Evolutionary conservation across 768 basidiomycete genomes (phyloP).

Genomic region (Mrakia blollopis): DNA sequence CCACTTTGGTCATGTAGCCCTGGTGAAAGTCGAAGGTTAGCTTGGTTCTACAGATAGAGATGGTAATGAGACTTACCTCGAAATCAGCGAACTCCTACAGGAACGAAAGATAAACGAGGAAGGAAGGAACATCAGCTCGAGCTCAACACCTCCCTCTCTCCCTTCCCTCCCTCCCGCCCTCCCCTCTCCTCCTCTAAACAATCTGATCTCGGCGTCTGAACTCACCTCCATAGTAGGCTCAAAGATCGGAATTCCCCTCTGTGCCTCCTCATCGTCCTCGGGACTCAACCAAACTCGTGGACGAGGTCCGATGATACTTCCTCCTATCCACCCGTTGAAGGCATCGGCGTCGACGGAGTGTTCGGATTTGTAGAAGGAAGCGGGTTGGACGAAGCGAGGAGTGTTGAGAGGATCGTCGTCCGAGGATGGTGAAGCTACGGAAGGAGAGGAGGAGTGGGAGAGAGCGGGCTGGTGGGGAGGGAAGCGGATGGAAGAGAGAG

Average conservation of each 20-base stretch:
- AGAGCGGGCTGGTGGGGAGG: background rate
- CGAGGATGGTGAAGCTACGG: background rate
- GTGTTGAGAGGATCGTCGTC: conserved; percentile 6
- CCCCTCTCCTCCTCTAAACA: conserved; percentile 40
- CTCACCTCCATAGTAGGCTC: conserved; percentile 82
- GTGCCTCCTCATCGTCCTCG: conserved; percentile 43
- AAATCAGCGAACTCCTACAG: conserved; percentile 30
- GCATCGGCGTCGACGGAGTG: conserved; percentile 19
- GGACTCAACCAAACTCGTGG: conserved; percentile 40
- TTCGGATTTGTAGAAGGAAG: conserved; percentile 29
- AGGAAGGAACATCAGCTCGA: background rate
- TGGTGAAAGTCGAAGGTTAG: conserved; percentile 47
- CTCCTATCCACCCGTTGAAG: conserved; percentile 2
- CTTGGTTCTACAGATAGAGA: no score
- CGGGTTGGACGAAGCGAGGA: conserved; percentile 26
- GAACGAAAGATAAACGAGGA: background rate
- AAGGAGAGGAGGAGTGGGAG: conserved; percentile 2
- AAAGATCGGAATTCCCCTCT: conserved; percentile 86
- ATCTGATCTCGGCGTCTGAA: no score
- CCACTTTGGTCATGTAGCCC: conserved; percentile 75
- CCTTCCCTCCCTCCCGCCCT: conserved; percentile 8
- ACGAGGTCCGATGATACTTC: background rate
- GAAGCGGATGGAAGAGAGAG: background rate
- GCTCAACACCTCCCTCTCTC: background rate
- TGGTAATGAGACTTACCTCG: conserved; percentile 24